These are phyloP conservation scores for Exobasidium cylindrosporum DNA, from an alignment of 1,284 basidiomycete genomes.

Conservation along the genomic window DNA sequence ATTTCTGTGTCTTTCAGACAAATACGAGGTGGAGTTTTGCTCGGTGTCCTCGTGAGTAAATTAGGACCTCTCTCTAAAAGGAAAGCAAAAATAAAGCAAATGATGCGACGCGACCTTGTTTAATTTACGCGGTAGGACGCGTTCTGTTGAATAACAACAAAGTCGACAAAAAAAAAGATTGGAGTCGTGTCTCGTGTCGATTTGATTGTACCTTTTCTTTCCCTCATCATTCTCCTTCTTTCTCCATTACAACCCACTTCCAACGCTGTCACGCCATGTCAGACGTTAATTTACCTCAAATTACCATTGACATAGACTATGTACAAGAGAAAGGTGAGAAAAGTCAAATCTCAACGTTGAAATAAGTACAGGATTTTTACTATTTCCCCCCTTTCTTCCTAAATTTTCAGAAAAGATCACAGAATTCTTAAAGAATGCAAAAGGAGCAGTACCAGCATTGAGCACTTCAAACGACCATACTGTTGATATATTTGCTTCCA, in stretches of 20 bases:
- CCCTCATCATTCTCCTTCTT: not conserved
- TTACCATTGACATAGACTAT: constrained; percentile 62
- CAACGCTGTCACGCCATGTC: not conserved
- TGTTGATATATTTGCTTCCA: constrained; percentile 26
- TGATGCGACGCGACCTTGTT: not conserved
- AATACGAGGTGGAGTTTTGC: no score
- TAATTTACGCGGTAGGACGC: not conserved
- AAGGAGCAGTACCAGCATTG: constrained; percentile 21
- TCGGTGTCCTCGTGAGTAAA: no score
- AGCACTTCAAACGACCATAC: not conserved
- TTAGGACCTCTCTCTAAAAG: no score
- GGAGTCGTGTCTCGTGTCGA: no score
- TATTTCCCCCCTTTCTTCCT: not conserved
- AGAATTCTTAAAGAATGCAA: constrained; percentile 48
- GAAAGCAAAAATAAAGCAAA: no score
- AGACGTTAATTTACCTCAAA: constrained; percentile 58
- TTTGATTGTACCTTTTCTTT: no score
- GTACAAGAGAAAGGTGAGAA: constrained; percentile 58
- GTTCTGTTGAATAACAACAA: not conserved
- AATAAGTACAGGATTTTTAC: no score
- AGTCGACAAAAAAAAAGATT: no score
- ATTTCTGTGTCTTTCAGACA: no score
- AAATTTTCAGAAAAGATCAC: constrained; percentile 31
- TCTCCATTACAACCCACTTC: not conserved
- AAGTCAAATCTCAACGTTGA: no score